phyloP scores from a whole-genome alignment of 495 filamentous ascomycete species.

The Podospora pseudoanserina region DNA sequence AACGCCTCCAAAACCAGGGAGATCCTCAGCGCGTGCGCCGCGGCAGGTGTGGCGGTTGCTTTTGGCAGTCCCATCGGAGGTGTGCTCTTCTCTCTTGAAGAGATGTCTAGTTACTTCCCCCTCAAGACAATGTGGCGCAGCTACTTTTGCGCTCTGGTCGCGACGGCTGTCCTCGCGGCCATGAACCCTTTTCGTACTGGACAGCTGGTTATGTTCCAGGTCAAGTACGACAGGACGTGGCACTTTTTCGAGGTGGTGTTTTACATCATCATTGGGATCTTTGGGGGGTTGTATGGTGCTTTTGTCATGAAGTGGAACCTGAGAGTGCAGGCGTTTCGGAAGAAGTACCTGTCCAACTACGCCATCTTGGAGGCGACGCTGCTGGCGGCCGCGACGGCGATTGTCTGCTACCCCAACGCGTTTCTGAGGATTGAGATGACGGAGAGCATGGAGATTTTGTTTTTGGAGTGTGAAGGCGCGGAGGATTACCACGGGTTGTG shows the following conservation, averaged over 20 bases:
- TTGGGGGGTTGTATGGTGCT: constrained; percentile 92
- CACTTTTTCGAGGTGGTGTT: constrained; percentile 96
- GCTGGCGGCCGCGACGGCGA: constrained; percentile 75
- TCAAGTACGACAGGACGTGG: constrained; percentile 93
- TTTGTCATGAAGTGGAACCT: constrained; percentile 99
- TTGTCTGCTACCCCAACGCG: constrained; percentile 93
- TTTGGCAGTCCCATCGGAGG: constrained; percentile 98
- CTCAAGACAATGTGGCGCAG: constrained; percentile 97
- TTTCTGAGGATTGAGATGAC: constrained; percentile 98
- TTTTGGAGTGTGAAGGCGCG: constrained; percentile 87
- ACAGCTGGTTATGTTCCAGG: constrained; percentile 99
- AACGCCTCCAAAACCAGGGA: constrained; percentile 95
- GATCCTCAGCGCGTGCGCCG: constrained; percentile 90
- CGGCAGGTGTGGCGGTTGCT: constrained; percentile 91
- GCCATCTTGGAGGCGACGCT: constrained; percentile 85
- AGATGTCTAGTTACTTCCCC: constrained; percentile 98
- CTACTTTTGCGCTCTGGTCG: constrained; percentile 96
- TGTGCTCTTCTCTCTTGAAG: constrained; percentile 93
- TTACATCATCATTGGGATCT: constrained; percentile 85
- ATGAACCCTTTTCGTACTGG: constrained; percentile 98
- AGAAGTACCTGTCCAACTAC: constrained; percentile 84
- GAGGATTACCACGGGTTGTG: constrained; percentile 92
- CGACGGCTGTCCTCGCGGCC: constrained; percentile 86
- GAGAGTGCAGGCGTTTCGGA: constrained; percentile 83
- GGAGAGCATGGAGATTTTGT: constrained; percentile 97